Evolutionary conservation across 805 yeast species (phyloP), one percentile per base, ranked within the genome.

Genomic region (Metschnikowia colocasiae): DNA sequence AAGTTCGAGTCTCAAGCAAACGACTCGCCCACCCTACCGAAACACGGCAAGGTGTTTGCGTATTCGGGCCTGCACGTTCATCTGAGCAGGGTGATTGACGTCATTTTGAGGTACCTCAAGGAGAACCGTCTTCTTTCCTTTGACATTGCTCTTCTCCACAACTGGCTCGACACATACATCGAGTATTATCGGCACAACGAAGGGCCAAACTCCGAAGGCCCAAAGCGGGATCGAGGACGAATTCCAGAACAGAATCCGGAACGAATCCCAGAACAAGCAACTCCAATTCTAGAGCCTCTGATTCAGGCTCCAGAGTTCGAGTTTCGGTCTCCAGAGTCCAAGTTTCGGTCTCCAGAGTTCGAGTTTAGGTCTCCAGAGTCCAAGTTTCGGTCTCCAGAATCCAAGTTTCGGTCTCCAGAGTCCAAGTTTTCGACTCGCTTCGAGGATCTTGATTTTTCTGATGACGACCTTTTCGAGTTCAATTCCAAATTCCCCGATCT

Each of bases 81-180:
- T 31, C 36, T 32, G 36, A 32, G 36, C 25, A 6, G 10, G 4
- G 35, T 40, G 16, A 26, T 40, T 6, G 19, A 15, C 30, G 22
- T 22, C n/a, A 51, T 64, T 15, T 32, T 67, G 19, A 58, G 57
- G 27, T 72, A 66, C 54, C 59, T 72, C 49, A 50, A 47, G 6
- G 58, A 50, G n/a, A 62, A 64, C 47, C 54, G 59, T 10, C 50
- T 68, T 30, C 59, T 72, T 40, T 55, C 57, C 1, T 72, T 69
- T 47, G 63, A 71, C 46, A 69, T 69, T 6, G 57, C 58, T 2
- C 68, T 67, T 41, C 58, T 72, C 33, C 65, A 67, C 48, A 51
- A 50, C 15, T 72, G 77, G 77, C 57, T 72, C 29, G 59, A 69
- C 49, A 64, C 62, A 42, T 72, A 72, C 49, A 64, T 72, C 16